Evolutionary conservation across 2,329 filamentous ascomycete species (phyloP), one percentile per base, ranked within the genome.

Genomic region (Aspergillus quadricinctus): DNA sequence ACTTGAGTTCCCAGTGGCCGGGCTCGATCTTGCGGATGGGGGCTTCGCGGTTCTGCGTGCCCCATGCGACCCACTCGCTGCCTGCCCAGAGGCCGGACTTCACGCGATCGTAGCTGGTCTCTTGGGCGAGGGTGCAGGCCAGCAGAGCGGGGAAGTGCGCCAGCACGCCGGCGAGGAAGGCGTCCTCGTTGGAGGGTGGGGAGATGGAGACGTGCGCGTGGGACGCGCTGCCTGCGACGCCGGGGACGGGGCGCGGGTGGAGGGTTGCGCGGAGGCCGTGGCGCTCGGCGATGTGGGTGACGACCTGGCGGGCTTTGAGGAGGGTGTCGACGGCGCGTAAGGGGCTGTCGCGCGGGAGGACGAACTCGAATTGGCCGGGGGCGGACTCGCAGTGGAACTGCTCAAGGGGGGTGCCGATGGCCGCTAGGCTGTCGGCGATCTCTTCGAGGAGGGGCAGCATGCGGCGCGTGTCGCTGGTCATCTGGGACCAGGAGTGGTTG

Each of bases 41-140:
- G 4, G 84, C 80, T 75, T 93, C 89, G 19, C 88, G 84, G 70
- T 94, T 94, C 73, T 94, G 86, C 4, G 85, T 88, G 11, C 90
- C 90, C 90, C 89, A 95, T 0, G 87, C 77, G 0, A 92, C 82
- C 86, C 87, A 92, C 7, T 85, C 83, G 0, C 89, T 89, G n/a
- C 89, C 89, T 0, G 88, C 83, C 90, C 89, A 94, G 57, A 77
- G 78, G n/a, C 89, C 82, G 53, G 91, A 86, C 1, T 75, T 72
- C 10, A 89, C 79, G 4, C 90, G 82, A 37, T 83, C 82, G 70
- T 94, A 94, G 69, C 86, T 90, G 0, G 79, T 78, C 1, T 82
- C 78, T 61, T 84, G 83, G 37, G 86, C 81, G 64, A 90, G 83
- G 0, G 84, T 85, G 56, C 94, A 87, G 0, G 90, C 88, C 10